These are phyloP conservation scores for Hirschfeldia incana DNA, from an alignment of 345 rosid genomes.

Conservation along the genomic window DNA sequence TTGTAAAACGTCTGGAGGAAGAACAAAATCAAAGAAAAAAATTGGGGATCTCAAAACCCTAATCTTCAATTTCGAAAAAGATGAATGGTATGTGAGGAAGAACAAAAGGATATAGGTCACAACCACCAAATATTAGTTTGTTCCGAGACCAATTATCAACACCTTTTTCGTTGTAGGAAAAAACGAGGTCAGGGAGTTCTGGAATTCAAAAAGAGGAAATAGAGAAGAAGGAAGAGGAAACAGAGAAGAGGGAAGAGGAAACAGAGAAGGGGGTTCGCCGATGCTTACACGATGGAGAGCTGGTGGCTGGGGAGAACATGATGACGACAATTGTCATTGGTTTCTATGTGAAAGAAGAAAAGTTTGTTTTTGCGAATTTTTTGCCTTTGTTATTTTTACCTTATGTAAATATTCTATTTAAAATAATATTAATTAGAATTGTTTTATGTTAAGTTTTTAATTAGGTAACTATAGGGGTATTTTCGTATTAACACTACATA, in stretches of 20 bases:
- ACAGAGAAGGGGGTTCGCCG: not conserved
- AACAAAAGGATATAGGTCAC: too few relatives aligned
- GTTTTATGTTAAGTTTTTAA: too few relatives aligned
- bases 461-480: not conserved
- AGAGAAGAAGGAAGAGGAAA: not conserved
- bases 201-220: not conserved
- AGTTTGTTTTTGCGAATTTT: not conserved
- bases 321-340: not conserved
- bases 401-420: too few relatives aligned
- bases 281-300: not conserved
- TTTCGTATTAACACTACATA: too few relatives aligned
- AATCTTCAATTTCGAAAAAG: too few relatives aligned
- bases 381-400: not conserved
- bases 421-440: too few relatives aligned
- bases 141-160: too few relatives aligned
- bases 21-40: too few relatives aligned
- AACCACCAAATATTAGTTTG: too few relatives aligned
- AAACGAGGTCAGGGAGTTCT: not conserved
- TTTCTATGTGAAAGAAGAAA: not conserved
- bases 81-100: too few relatives aligned
- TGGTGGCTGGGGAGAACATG: not conserved
- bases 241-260: too few relatives aligned
- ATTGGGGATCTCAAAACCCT: too few relatives aligned
- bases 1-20: not conserved
- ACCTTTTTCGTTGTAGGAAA: not conserved